Evolutionary conservation across 768 basidiomycete genomes (phyloP).

Genomic region (Hortiboletus campestris): DNA sequence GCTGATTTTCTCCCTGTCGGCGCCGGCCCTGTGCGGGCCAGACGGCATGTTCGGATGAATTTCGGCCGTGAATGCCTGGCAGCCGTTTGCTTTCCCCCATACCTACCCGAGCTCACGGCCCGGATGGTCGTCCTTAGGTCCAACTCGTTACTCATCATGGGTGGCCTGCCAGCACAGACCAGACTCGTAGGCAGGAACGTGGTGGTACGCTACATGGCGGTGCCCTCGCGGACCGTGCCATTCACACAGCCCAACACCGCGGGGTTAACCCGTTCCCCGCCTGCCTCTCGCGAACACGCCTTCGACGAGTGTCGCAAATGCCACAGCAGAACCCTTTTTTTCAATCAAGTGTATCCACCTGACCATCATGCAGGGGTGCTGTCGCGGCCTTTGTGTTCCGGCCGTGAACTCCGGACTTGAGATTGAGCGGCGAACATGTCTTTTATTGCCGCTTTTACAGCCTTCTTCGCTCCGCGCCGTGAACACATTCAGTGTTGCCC

Average conservation of each 20-base stretch:
- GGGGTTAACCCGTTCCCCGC: background rate
- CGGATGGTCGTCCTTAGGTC: too few species aligned
- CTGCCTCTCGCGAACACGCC: background rate
- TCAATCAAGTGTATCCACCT: background rate
- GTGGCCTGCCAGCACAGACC: background rate
- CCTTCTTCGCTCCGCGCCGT: conserved; percentile 22
- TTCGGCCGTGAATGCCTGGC: background rate
- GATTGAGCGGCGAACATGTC: conserved; percentile 24
- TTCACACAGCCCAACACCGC: background rate
- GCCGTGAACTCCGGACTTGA: conserved; percentile 25
- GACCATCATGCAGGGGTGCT: background rate
- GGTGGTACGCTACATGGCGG: too few species aligned
- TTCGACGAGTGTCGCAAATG: background rate
- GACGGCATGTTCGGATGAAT: background rate
- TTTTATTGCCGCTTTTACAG: conserved; percentile 11
- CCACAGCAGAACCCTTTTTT: background rate
- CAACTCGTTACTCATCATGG: too few species aligned
- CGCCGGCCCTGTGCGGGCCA: background rate
- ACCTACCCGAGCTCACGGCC: background rate
- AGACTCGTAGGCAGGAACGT: background rate
- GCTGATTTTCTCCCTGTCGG: conserved; percentile 2
- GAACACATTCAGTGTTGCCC: conserved; percentile 3
- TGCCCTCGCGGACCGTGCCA: too few species aligned
- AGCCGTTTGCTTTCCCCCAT: background rate
- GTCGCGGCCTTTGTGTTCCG: background rate